A percentile compares a stretch with the other conserved stretches of the same genome.
phyloP scores from a whole-genome alignment of 2,329 filamentous ascomycete species.

The Xylariaceae sp. region DNA sequence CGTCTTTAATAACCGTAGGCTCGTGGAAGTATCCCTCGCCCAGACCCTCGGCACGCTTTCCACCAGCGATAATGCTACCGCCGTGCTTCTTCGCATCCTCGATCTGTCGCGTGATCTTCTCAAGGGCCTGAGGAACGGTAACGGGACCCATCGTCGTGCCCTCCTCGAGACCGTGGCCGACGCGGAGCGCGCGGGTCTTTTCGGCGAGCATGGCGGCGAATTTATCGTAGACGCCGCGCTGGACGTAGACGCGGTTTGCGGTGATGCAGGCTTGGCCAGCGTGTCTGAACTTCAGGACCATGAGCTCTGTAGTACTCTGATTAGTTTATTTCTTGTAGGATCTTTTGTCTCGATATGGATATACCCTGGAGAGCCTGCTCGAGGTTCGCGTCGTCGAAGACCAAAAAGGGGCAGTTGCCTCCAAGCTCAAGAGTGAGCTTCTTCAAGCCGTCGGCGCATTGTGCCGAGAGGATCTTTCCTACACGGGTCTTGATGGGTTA shows the following conservation, averaged over 20 bases:
- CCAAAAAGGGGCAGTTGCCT: slow-evolving; percentile 71
- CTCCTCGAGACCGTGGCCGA: slow-evolving; percentile 55
- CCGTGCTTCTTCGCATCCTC: slow-evolving; percentile 59
- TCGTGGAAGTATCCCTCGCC: slow-evolving; percentile 57
- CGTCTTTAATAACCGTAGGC: slow-evolving; percentile 64
- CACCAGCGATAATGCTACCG: slow-evolving; percentile 57
- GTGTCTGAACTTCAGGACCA: slow-evolving; percentile 64
- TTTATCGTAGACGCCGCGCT: slow-evolving; percentile 54
- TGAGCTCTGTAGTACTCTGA: slow-evolving; percentile 45
- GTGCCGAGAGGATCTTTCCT: slow-evolving; percentile 58
- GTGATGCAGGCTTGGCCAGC: slow-evolving; percentile 71
- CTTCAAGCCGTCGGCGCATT: slow-evolving; percentile 63
- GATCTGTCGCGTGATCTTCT: slow-evolving; percentile 56
- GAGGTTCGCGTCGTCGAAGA: slow-evolving; percentile 69
- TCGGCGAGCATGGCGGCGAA: slow-evolving; percentile 53
- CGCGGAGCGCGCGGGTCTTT: slow-evolving; percentile 48
- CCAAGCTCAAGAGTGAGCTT: slow-evolving; percentile 63
- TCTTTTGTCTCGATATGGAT: slow-evolving; percentile 21
- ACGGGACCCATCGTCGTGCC: slow-evolving; percentile 56
- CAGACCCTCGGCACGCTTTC: slow-evolving; percentile 37
- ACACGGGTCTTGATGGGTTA: slow-evolving; percentile 38
- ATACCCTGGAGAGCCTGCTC: slow-evolving; percentile 53
- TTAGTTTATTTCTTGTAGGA: slow-evolving; percentile 34
- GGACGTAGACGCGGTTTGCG: slow-evolving; percentile 57
- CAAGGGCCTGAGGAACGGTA: slow-evolving; percentile 50